Evolutionary conservation across 1,284 basidiomycete species (phyloP), one percentile per base, ranked within the genome.

Genomic region (Phylloboletellus chloephorus): DNA sequence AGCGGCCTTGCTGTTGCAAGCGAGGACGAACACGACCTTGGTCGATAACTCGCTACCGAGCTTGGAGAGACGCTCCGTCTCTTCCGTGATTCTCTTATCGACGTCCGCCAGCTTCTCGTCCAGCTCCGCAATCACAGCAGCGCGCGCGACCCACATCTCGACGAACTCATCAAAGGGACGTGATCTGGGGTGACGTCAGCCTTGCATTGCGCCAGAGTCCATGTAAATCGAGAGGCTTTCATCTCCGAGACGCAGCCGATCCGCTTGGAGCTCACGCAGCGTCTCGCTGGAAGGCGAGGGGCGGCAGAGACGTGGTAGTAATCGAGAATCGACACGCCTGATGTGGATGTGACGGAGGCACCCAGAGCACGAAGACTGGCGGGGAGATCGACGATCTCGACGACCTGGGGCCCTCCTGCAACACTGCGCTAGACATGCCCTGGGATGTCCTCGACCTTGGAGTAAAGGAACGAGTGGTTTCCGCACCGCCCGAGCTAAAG

Each of bases 161-260:
- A 56, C 41, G n/a, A 58, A 56, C 2, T 55, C 44, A 19, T 59
- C 54, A 32, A 59, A 57, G 29, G 2, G 41, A 26, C 4, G 47
- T 28, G 24, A 57, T 46, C 16, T 50, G 52, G 16, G 49, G 37
- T 24, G 49, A 43, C 3, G 0, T 43, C 16, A 15, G 34, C 33
- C 9, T 50, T 49, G 42, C 52, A 54, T 28, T 57, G 44, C 4
- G 56, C 53, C 6, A 56, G 56, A 54, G 25, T 55, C 44, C 51
- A 60, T 60, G 23, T 53, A 58, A 2, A 57, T 60, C 2, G 53
- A 49, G 15, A 60, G 41, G 31, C n/a, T 45, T 28, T 56, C 57
- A 11, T 60, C 45, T 32, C 41, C 28, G 7, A 60, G 39, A 15
- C 39, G 44, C 16, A 34, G 19, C 13, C 28, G 47, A 17, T 56